Evolutionary conservation across 202 grass and related monocot genomes (phyloP), one percentile per base, ranked within the genome.

Genomic region (Carex sylvatica): DNA sequence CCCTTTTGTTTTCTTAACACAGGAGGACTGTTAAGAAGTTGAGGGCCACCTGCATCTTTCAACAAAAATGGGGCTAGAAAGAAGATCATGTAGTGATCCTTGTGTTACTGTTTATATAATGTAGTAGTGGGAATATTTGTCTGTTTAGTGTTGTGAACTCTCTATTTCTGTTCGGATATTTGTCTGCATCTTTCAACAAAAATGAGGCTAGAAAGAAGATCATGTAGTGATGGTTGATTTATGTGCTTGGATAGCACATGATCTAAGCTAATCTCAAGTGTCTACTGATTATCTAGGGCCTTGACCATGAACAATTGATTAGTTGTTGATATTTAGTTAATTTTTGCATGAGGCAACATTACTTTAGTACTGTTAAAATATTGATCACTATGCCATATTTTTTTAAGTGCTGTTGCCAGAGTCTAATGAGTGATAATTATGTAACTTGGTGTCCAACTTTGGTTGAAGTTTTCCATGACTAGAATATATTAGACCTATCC

Each of bases 1-100:
- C 12, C 44, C 44, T 26, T 73, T 14, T 73, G 19, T 74, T 52
- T 47, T 74, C 40, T 52, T 52, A 30, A 74, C 1, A 26, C 70
- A 74, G 70, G 46, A 74, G 70, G 46, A 26, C 70, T 47, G 28
- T 74, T 28, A 74, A n/a, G 31, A n/a, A 53, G 44, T 53, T 74
- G 20, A 26, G 22, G 70, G 26, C 5, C 22, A 53, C 20, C 44
- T 53, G 12, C 38, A 40, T 40, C 23, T 63, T 63, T 10, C 5
- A 16, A 26, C 22, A 13, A 63, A 63, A 19, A 20, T 20, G 31
- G 46, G 26, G 46, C 16, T 26, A 16, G 11, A 15, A 74, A 52
- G 47, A 74, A 53, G 44, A 51, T 74, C 46, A 74, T 70, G 12
- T 53, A 74, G 30, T 70, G 22, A 74, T 53, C 13, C 53, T 65